Evolutionary conservation across 345 rosid species (phyloP).

Genomic region (Arabidopsis arenosa): DNA sequence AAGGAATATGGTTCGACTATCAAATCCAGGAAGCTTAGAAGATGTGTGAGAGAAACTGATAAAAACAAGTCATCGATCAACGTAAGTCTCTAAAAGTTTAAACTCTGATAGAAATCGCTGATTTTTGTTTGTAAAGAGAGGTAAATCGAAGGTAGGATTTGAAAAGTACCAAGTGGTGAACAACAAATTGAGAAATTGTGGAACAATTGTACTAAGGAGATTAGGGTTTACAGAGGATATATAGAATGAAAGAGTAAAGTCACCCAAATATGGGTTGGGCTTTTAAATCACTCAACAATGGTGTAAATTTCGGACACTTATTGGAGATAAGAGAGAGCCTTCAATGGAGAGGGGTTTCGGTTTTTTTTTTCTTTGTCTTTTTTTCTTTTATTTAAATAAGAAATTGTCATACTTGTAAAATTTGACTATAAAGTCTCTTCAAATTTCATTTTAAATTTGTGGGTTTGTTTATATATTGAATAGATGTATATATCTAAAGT

Average conservation of each 20-base stretch:
- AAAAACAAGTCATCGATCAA: not conserved
- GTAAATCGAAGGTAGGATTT: not conserved
- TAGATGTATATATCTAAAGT: not conserved
- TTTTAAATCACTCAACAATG: not conserved
- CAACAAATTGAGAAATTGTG: not conserved
- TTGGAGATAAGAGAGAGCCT: not conserved
- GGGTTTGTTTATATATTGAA: not conserved
- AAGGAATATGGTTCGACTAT: slow-evolving; percentile 64
- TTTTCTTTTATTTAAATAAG: not conserved
- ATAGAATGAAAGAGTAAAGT: not conserved
- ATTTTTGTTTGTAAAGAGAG: not conserved
- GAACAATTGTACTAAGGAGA: not conserved
- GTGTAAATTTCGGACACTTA: not conserved
- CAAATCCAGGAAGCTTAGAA: slow-evolving; percentile 56
- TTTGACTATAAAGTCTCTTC: not conserved
- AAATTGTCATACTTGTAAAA: not conserved
- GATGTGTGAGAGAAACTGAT: slow-evolving; percentile 93
- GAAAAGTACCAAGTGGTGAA: not conserved
- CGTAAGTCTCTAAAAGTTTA: not conserved
- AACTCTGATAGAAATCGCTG: not conserved
- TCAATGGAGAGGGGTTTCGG: not conserved
- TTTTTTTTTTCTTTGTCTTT: not conserved
- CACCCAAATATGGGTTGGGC: not conserved
- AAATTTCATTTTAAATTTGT: not conserved
- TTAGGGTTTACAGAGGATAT: not conserved